Base-by-base conservation (phyloP, 768 basidiomycete genomes). In the Tremella fuciformis region DNA sequence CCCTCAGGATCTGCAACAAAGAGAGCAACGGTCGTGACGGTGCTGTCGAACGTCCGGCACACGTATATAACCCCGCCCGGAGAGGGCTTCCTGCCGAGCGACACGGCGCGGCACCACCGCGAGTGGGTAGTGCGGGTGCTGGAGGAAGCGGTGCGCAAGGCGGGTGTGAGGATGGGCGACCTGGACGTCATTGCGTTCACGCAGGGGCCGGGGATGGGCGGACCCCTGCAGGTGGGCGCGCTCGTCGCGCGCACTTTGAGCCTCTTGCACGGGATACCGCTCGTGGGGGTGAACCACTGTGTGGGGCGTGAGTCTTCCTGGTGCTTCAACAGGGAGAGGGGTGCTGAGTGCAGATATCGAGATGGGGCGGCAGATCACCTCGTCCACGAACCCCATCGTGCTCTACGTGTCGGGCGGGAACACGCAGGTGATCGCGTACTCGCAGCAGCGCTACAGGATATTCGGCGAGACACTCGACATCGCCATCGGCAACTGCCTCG, bases 121-220 rank as follows among this genome's bases (percentile, higher is more conserved):
- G 84, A 96, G 76, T 98, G 96, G 96, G 85, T 83, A 0, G 78
- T 89, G 55, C 83, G 83, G 55, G 86, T 99, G 15, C 86, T 98
- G 65, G 83, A 84, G 49, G 84, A 88, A 67, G 87, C 88, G 19
- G 71, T 96, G 25, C 78, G 78, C 22, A 82, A 86, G 57, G 89
- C 91, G 2, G 80, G 80, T 0, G 77, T 89, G 11, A 83, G 82
- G 9, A 82, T 97, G 68, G 81, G 85, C 60, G 86, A 93, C 63
- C 64, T 98, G 42, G 89, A 97, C 71, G 96, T 92, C 65, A 93
- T 99, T 41, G 97, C 93, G 71, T 99, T 86, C 74, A 99, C 96
- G 3, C 92, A 97, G 82, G 96, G 96, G 1, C 96, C 96, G n/a
- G 96, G 96, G 0, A 99, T 99, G 96, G 96, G 96, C 48, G 92